Base-by-base conservation (phyloP, 768 basidiomycete species). In the Termitomyces sp. region DNA sequence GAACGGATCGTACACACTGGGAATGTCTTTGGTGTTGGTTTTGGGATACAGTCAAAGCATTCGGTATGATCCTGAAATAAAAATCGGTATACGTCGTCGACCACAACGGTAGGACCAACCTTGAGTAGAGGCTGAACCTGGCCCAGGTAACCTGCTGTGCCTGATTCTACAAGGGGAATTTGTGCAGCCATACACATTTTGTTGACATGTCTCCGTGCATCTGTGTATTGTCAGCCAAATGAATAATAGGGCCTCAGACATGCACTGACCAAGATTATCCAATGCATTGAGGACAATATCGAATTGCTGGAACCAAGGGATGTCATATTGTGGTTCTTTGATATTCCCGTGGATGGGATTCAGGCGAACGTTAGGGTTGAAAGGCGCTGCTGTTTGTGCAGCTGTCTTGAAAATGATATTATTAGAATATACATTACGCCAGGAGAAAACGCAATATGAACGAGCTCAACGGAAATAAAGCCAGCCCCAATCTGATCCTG, bases 1-100 rank as follows among this genome's bases (percentile, higher is more conserved):
- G 93, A 93, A 39, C 96, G 86, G 62, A 99, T 98, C 0, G 97
- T 98, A 69, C 97, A 99, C 10, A 98, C 95, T 0, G 97, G 95
- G 67, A 93, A 98, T 0, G 92, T 89, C 68, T 94, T 98, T 0
- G 94, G 94, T 0, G 90, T 89, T 1, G 89, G 88, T 68, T 98
- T 98, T 5, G 88, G 83, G n/a, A 91, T 79, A 63, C 97, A 99
- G 66, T 98, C 95, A 66, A 95, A 98, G 71, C 97, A 99, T 67
- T 98, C 95, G 1, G 92, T 91, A 27, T 77, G 76, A 65, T 94
- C 89, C 93, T 96, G 59, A 2, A 14, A 48, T n/a, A 5, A 52
- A 27, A 21, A 27, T 37, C 32, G 14, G 17, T 42, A 14, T 16
- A 41, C 19, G 39, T 30, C 25, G 44, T 16, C 11, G 21, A 35